Evolutionary conservation across 305 asterid species (phyloP).

Genomic region (Fraxinus greggii): DNA sequence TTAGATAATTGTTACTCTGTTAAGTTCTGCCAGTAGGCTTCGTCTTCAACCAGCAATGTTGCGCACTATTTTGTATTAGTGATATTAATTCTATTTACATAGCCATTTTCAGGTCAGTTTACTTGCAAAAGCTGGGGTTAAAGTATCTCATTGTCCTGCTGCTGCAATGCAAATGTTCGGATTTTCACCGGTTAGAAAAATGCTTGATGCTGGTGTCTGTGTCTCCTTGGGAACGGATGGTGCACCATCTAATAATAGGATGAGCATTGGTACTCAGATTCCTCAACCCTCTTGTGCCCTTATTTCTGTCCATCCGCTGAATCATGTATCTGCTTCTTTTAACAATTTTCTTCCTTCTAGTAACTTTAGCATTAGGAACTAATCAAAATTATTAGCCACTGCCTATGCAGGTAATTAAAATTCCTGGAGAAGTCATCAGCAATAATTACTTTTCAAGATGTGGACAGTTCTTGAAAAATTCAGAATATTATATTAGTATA

Average conservation of each 20-base stretch:
- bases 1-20: neutral
- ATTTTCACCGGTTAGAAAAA: conserved; percentile 68
- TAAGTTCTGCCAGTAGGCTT: neutral
- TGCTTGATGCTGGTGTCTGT: conserved; percentile 70
- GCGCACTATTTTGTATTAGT: neutral
- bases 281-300: conserved; percentile 1
- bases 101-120: conserved; percentile 44
- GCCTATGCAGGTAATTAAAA: neutral
- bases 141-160: conserved; percentile 88
- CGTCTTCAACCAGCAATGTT: neutral
- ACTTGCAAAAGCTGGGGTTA: conserved; percentile 60
- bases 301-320: neutral
- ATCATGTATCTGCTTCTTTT: neutral
- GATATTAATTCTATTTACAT: neutral
- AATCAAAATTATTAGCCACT: neutral
- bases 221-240: conserved; percentile 86
- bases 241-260: conserved; percentile 77
- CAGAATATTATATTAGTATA: neutral
- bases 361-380: neutral
- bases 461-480: neutral
- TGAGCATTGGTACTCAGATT: conserved; percentile 65
- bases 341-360: neutral
- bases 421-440: neutral
- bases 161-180: conserved; percentile 87
- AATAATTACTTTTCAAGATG: neutral